Conservation (phyloP, 495 filamentous ascomycete species). For the Hypoxylon rickii region DNA sequence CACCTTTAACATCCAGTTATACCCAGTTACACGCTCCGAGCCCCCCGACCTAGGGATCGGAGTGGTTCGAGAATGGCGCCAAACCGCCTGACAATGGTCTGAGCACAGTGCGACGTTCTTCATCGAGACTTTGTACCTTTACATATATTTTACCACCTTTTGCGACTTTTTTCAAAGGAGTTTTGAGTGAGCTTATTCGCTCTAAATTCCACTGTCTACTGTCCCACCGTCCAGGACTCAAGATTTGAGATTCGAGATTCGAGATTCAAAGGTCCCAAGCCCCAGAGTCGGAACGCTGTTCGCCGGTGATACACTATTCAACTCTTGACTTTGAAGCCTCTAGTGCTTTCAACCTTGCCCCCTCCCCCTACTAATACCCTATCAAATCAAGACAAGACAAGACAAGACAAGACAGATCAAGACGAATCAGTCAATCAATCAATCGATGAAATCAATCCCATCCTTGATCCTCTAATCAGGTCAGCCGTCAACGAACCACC, state of each 20-base stretch:
- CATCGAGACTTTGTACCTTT: too few relatives aligned
- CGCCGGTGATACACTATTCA: slow-evolving; percentile 23
- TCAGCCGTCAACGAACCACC: slow-evolving; percentile 21
- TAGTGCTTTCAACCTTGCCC: too few relatives aligned
- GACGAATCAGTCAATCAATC: slow-evolving; percentile 17
- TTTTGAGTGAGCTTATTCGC: slow-evolving; percentile 8
- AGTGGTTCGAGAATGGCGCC: slow-evolving; percentile 36
- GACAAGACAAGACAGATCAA: neutral
- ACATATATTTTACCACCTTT: too few relatives aligned
- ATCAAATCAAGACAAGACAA: neutral
- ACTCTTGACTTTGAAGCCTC: neutral
- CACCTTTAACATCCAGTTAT: neutral
- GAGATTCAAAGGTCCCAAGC: too few relatives aligned
- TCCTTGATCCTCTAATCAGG: slow-evolving; percentile 17
- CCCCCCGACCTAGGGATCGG: slow-evolving; percentile 21
- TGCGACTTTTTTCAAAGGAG: slow-evolving; percentile 1
- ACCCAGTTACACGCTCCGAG: slow-evolving; percentile 21
- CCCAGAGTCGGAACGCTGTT: slow-evolving; percentile 28
- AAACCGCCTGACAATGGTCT: slow-evolving; percentile 37
- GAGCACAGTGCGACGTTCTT: slow-evolving; percentile 30
- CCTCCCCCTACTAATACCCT: neutral
- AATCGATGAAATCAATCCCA: slow-evolving; percentile 21
- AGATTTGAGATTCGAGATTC: too few relatives aligned
- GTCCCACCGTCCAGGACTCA: too few relatives aligned
- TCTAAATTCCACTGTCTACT: neutral